These are phyloP conservation scores for Yarrowia sp. DNA, from an alignment of 805 yeast genomes.

Conservation along the genomic window DNA sequence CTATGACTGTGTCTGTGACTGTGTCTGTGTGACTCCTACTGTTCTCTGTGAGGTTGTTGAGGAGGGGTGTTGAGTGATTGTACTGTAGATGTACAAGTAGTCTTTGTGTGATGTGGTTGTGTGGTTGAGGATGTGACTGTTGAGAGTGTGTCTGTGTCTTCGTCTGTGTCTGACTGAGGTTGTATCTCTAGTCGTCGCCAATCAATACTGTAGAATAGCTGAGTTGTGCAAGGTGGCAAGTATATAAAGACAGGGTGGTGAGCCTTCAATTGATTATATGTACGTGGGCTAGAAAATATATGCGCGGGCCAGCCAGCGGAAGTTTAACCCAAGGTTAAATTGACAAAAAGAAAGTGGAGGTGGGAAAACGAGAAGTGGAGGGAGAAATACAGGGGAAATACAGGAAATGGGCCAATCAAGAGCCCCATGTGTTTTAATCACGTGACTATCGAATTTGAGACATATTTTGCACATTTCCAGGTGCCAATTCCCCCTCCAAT, in stretches of 20 bases:
- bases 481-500: no score
- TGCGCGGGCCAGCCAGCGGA: slow-evolving; percentile 32
- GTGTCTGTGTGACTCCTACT: background rate
- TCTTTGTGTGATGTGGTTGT: background rate
- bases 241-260: slow-evolving; percentile 11
- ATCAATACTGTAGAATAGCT: background rate
- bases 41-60: background rate
- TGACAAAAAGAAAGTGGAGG: background rate
- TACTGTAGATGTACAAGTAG: background rate
- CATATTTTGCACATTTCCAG: no score
- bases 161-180: no score
- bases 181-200: no score
- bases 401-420: no score
- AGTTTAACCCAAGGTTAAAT: slow-evolving; percentile 16
- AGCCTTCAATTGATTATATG: slow-evolving; percentile 4
- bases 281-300: slow-evolving; percentile 12
- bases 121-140: background rate
- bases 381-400: no score
- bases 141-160: background rate
- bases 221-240: background rate
- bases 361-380: background rate
- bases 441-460: no score
- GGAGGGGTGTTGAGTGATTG: slow-evolving; percentile 6
- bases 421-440: no score
- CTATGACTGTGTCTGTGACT: background rate